phyloP scores from a whole-genome alignment of 345 rosid genomes.

The Lepidium aucheri region DNA sequence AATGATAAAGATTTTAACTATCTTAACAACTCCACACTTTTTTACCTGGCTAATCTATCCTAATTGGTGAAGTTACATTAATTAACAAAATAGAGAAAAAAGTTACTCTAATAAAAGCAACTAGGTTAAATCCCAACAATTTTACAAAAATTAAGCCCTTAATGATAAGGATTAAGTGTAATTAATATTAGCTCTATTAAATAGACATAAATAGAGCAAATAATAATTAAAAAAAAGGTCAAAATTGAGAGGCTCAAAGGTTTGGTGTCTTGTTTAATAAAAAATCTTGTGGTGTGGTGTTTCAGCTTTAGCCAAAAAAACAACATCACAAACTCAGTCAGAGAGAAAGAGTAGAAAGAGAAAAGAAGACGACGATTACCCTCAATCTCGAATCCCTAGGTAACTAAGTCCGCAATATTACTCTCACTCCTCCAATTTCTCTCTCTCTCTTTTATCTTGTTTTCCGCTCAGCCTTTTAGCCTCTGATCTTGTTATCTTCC shows the following conservation, averaged over 20 bases:
- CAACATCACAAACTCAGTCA: not conserved
- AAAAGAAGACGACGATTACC: not conserved
- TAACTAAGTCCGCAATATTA: not conserved
- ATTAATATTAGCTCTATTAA: not conserved
- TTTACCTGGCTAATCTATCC: no score
- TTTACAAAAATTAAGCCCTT: not conserved
- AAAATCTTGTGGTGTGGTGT: not conserved
- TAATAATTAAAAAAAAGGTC: not conserved
- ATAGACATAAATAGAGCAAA: not conserved
- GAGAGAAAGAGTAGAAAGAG: not conserved
- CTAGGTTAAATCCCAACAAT: no score
- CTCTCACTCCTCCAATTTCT: not conserved
- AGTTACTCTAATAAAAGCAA: no score
- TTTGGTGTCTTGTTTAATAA: not conserved
- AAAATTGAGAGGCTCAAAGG: not conserved
- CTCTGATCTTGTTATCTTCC: constrained; percentile 20
- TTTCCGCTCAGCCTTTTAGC: constrained; percentile 12
- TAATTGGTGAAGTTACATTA: no score
- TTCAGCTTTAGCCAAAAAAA: not conserved
- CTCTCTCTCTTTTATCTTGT: not conserved
- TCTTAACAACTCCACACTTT: no score
- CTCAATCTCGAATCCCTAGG: not conserved
- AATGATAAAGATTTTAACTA: no score
- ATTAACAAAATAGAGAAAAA: no score
- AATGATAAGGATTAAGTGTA: not conserved